Conservation (phyloP, 257 asterid genomes). For the Capsicum pubescens region DNA sequence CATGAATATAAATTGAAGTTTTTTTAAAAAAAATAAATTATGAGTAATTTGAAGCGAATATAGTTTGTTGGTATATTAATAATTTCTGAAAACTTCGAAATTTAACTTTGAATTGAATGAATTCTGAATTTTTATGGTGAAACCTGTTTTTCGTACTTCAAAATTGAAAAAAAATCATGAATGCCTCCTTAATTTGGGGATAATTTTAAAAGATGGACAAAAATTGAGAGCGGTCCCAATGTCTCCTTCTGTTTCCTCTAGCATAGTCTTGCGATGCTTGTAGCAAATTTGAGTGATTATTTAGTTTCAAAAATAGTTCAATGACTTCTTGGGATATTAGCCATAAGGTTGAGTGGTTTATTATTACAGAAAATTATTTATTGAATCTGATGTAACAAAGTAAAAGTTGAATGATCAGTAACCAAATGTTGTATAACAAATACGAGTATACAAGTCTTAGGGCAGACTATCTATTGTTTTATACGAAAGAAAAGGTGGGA, state of each 20-base stretch:
- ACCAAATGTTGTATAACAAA: not conserved
- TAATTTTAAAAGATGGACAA: not conserved
- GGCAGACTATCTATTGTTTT: not conserved
- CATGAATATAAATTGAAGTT: too few relatives aligned
- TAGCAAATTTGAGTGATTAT: not conserved
- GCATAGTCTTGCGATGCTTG: not conserved
- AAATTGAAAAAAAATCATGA: too few relatives aligned
- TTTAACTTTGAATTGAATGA: too few relatives aligned
- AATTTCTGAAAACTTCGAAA: too few relatives aligned
- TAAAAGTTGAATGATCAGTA: not conserved
- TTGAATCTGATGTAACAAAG: not conserved
- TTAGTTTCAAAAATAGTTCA: too few relatives aligned
- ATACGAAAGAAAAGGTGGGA: not conserved
- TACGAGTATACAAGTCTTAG: not conserved
- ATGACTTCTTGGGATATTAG: not conserved
- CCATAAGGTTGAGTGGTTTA: not conserved
- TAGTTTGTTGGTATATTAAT: too few relatives aligned
- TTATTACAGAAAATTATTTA: too few relatives aligned
- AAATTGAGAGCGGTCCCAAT: not conserved
- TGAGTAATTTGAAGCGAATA: too few relatives aligned
- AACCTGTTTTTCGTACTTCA: too few relatives aligned
- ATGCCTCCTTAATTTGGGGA: not conserved
- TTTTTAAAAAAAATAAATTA: too few relatives aligned
- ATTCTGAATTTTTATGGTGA: too few relatives aligned
- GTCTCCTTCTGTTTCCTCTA: not conserved